Base-by-base conservation (phyloP, 345 rosid species). In the Populus davidiana region DNA sequence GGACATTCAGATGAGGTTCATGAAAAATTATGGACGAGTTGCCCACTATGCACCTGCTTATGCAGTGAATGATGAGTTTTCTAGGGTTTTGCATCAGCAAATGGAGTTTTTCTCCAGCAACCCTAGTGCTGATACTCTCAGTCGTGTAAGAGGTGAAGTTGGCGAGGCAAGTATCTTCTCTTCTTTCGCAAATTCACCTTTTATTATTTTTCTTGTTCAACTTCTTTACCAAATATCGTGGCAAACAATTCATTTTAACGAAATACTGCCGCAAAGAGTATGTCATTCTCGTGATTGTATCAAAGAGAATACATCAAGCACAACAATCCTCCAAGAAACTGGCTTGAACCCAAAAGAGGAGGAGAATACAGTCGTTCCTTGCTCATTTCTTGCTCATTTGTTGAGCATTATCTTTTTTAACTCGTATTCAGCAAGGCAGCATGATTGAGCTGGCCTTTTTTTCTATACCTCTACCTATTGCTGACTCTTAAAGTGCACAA, bases 41-140 rank as follows among this genome's bases (percentile, higher is more conserved):
- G 97, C 94, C 25, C 88, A 79, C 77, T 76, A 86, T 83, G 97
- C 97, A 3, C 97, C 97, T 75, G 98, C 99, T 59, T 96, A 96
- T 78, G 95, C 97, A 0, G 91, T 96, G 99, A 96, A 93, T 79
- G 98, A 96, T 86, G 99, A 96, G n/a, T 96, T 96, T 78, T 94
- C 99, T 4, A 90, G 98, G 87, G 98, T 92, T 70, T 87, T 96
- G 88, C 99, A 96, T 86, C 98, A 92, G 89, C 98, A 96, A 85
- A 96, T 96, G 98, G 99, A 91, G 83, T 92, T 96, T 69, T 96
- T 89, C 92, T 96, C 99, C 29, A 92, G 93, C 83, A 94, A 93
- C 81, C 93, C 95, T 8, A 91, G 89, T 85, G 94, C 87, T 52
- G 97, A 96, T 82, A 90, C 98, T 67, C 95, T 96, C 70, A 92